These are phyloP conservation scores for Venturia nashicola DNA, from an alignment of 2,329 filamentous ascomycete genomes.

Conservation along the genomic window DNA sequence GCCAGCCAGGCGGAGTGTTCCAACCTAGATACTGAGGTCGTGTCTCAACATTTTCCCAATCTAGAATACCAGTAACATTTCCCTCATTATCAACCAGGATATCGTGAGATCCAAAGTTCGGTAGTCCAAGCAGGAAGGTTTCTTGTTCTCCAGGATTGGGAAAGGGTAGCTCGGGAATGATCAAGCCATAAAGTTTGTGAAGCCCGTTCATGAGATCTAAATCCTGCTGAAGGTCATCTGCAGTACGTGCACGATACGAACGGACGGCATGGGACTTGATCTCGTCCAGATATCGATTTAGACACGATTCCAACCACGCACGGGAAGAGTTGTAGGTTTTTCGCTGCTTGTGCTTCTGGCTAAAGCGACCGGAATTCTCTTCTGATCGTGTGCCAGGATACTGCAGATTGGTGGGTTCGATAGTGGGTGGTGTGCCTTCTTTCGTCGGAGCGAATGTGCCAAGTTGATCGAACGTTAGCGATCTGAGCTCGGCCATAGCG, in stretches of 20 bases:
- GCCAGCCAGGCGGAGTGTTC: too few species aligned
- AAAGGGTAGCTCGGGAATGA: too few species aligned
- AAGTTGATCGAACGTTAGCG: not conserved
- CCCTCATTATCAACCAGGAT: too few species aligned
- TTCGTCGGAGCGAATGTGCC: not conserved
- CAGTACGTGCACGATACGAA: not conserved
- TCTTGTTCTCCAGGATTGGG: too few species aligned
- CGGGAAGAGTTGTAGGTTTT: not conserved
- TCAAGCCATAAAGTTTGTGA: not conserved
- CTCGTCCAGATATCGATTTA: not conserved
- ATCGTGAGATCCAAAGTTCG: too few species aligned
- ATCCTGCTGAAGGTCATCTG: not conserved
- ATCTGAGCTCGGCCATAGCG: not conserved
- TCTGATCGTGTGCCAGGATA: not conserved
- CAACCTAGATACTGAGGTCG: too few species aligned
- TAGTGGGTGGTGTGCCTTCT: not conserved
- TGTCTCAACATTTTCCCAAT: too few species aligned
- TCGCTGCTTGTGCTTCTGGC: not conserved
- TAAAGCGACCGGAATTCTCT: not conserved
- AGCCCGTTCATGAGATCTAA: not conserved
- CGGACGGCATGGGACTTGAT: not conserved
- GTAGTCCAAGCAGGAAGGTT: too few species aligned
- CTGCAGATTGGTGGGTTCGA: not conserved
- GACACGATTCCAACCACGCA: not conserved
- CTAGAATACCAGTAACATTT: too few species aligned